Percentiles rank a stretch among this genome's conserved stretches.
These are phyloP conservation scores for Penicillium egyptiacum DNA, from an alignment of 495 filamentous ascomycete species.

Conservation along the genomic window DNA sequence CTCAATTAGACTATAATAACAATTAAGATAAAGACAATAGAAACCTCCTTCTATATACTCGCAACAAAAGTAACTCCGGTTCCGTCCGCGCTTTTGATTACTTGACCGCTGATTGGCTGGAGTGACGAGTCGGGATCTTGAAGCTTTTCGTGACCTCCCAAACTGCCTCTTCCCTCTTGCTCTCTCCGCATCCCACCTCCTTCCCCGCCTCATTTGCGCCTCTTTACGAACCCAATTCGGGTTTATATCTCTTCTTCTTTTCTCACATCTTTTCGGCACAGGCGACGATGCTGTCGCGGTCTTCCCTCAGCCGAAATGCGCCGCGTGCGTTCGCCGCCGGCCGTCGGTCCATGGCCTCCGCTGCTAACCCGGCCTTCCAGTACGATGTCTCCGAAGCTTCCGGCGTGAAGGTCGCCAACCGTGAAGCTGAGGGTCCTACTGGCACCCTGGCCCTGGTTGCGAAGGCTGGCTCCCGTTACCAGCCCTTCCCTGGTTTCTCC, in stretches of 20 bases:
- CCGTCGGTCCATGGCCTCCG: slow-evolving; percentile 76
- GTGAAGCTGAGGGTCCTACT: slow-evolving; percentile 84
- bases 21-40: background rate
- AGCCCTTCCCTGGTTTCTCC: slow-evolving; percentile 83
- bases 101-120: slow-evolving; percentile 8
- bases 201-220: slow-evolving; percentile 44
- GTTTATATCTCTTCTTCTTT: slow-evolving; percentile 31
- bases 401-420: slow-evolving; percentile 86
- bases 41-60: slow-evolving; percentile 7
- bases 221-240: slow-evolving; percentile 36
- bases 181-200: slow-evolving; percentile 28
- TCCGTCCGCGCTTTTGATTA: slow-evolving; percentile 37
- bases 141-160: slow-evolving; percentile 50
- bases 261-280: slow-evolving; percentile 43
- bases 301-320: slow-evolving; percentile 73
- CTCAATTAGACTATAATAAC: background rate
- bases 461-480: slow-evolving; percentile 89
- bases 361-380: slow-evolving; percentile 75
- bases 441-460: slow-evolving; percentile 87
- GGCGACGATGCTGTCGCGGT: slow-evolving; percentile 81
- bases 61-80: slow-evolving; percentile 43
- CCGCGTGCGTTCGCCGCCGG: slow-evolving; percentile 64
- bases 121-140: slow-evolving; percentile 42
- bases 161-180: slow-evolving; percentile 34
- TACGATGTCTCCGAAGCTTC: slow-evolving; percentile 83